Base-by-base conservation (phyloP, 306 rosid genomes). In the Prosopis cineraria region DNA sequence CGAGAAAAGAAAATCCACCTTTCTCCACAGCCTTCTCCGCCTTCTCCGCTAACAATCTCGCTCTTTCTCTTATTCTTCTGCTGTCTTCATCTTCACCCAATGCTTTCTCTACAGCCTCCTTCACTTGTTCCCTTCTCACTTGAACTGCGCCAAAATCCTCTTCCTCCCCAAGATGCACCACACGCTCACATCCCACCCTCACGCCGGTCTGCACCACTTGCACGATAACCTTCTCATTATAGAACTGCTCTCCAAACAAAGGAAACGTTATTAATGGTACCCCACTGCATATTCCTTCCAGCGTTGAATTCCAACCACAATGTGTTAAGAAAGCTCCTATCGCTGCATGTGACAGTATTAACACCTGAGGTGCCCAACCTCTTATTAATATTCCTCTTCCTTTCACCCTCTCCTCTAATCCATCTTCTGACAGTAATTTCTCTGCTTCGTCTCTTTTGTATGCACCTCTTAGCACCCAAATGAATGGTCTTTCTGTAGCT, bases 301-400 rank as follows among this genome's bases (percentile, higher is more conserved):
- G 19, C 8, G 84, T 88, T 0, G 92, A 90, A 43, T 90, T 88
- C 93, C 96, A 88, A 0, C 93, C 96, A 37, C 91, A 85, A 11
- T 90, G 93, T 7, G 91, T 88, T 44, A 90, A 34, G 33, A 90
- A 87, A 0, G 78, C 90, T 5, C 94, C 92, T 20, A 82, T 41
- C 10, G 91, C 76, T 0, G 17, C 58, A 48, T 89, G 92, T 56
- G 91, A 84, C 17, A 89, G 29, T 14, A 89, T 85, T 37, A 81
- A 33, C 3, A 85, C 27, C 22, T 88, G 94, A 6, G 92, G 91
- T 6, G 80, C 91, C 94, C 92, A 89, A 13, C 89, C 94, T n/a
- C 79, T 5, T 1, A 86, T 78, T 77, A 91, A 3, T 13, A 88
- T 41, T 10, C 93, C 87, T 72, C 89, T 86, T 39, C 44, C 87